Base-by-base conservation (phyloP, 1,284 basidiomycete species). In the Pisolithus thermaeus region DNA sequence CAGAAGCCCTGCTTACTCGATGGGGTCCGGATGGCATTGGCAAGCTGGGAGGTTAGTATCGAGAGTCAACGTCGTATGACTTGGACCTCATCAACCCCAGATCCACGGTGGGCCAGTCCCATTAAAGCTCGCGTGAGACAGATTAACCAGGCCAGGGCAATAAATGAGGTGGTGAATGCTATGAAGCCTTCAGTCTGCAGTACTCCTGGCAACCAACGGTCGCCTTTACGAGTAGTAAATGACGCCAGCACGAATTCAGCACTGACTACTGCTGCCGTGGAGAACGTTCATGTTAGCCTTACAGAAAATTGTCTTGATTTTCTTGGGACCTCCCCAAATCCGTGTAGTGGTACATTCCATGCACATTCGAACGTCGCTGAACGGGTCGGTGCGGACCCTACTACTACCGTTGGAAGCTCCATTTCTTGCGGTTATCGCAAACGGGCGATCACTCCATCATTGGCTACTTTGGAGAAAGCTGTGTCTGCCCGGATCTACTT, bases 401-500 rank as follows among this genome's bases (percentile, higher is more conserved):
- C 72, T 45, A 7, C 23, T 39, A 51, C 56, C 36, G 44, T 53
- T 32, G 53, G 32, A 52, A 51, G 39, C 23, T 25, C 41, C 27
- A 43, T 61, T 16, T 52, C 62, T 51, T 59, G 60, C 55, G 58
- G 63, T 0, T 55, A 52, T 3, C 62, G 67, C 51, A 72, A 70
- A 59, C 80, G 75, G 62, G 71, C 73, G 49, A 84, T 95, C 62
- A 82, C 78, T 12, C 92, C 93, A 23, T 93, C 92, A 46, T 76
- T 98, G 46, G 78, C 85, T 43, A 97, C 96, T 16, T 76, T 98
- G 63, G 95, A 98, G 70, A 93, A 90, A 67, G 91, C 93, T 49
- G 92, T 94, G 45, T 87, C 93, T 11, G 84, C 90, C 47, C 86
- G 92, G 64, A 92, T 98, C 69, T 97, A 86, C 77, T 97, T 98